Evolutionary conservation across 176 grass and related monocot species (phyloP), one percentile per base, ranked within the genome.

Genomic region (Phragmites australis): DNA sequence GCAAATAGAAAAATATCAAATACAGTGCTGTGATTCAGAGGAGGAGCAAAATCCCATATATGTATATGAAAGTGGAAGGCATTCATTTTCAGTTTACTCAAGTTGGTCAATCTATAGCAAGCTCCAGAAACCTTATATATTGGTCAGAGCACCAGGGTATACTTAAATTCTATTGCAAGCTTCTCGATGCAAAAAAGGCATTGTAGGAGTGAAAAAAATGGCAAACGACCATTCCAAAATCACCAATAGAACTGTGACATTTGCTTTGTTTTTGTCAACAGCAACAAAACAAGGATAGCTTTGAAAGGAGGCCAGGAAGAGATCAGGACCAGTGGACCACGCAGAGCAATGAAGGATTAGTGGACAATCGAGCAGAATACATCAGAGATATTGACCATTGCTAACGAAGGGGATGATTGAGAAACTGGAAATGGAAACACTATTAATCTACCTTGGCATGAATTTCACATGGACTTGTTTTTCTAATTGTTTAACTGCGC

Each of bases 1-100:
- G 95, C 46, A 82, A 74, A 74, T 65, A 25, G 17, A 83, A 82
- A 34, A 43, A 23, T 39, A 42, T 14, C 8, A n/a, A 69, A 63
- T 31, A 81, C 44, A 26, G 44, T 70, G 23, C 41, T 70, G 45
- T 72, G 58, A 81, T 34, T 44, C 22, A 60, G n/a, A 68, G 56
- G n/a, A 68, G 56, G 25, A 71, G 14, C 14, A 37, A 8, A 72
- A 54, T 47, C 30, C 52, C 64, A 30, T 21, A 74, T 80, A 42
- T 58, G 37, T 23, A 63, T 37, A 52, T 71, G 51, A 17, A 54
- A 55, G 61, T 26, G 65, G 25, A 67, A 53, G 13, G 31, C 34
- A 43, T 5, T 27, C 45, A 52, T 26, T 70, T 69, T 70, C 3
- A 40, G 42, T 83, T 60, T 74, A 59, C n/a, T 60, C 58, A 72